Conservation (phyloP, 2,329 filamentous ascomycete species). For the Helotiales sp. region DNA sequence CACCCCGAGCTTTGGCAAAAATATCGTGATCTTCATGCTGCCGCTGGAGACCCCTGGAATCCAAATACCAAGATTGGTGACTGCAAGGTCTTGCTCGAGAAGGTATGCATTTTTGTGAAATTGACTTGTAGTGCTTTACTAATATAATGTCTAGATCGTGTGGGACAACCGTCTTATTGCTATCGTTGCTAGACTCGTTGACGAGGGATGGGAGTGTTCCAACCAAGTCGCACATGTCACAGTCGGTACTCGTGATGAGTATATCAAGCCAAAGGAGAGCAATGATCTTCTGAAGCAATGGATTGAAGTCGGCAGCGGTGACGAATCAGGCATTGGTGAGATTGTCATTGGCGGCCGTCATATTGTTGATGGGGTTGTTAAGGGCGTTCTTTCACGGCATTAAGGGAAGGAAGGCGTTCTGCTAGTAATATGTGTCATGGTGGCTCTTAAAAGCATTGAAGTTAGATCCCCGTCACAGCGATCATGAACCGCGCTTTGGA, state of each 20-base stretch:
- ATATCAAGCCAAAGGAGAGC: conserved; percentile 91
- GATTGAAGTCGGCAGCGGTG: conserved; percentile 62
- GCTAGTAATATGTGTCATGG: not conserved
- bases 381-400: conserved; percentile 38
- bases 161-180: conserved; percentile 91
- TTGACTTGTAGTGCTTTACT: not conserved
- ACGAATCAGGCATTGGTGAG: conserved; percentile 41
- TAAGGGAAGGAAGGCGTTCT: conserved; percentile 14
- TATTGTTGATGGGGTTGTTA: conserved; percentile 40
- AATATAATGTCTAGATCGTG: conserved; percentile 59
- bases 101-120: conserved; percentile 47
- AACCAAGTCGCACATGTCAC: conserved; percentile 89
- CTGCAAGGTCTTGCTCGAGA: conserved; percentile 67
- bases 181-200: conserved; percentile 77
- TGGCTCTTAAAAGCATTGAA: not conserved
- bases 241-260: conserved; percentile 75
- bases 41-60: conserved; percentile 40
- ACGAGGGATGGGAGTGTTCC: conserved; percentile 68
- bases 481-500: not conserved
- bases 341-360: conserved; percentile 37
- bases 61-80: conserved; percentile 62
- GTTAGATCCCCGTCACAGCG: not conserved
- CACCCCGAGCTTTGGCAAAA: conserved; percentile 75
- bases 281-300: conserved; percentile 81
- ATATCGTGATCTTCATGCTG: conserved; percentile 65